phyloP scores from a whole-genome alignment of 192 early-diverging fungal genomes.

The Allomyces macrogynus region DNA sequence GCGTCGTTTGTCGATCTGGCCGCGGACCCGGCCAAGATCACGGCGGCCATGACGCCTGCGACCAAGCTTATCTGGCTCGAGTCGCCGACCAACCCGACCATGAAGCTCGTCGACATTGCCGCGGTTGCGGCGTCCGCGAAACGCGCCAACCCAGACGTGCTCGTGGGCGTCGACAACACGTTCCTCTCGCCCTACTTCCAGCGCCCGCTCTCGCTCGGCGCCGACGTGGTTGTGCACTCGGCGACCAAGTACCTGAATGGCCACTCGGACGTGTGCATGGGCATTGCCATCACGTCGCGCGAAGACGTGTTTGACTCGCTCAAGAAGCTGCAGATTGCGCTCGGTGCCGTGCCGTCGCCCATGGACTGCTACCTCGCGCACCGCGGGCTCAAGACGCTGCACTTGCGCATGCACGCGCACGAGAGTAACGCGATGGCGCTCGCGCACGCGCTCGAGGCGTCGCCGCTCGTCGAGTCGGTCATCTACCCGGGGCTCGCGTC shows the following conservation, averaged over 20 bases:
- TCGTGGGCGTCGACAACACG: conserved; percentile 67
- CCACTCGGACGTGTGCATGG: conserved; percentile 96
- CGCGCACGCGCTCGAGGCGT: conserved; percentile 54
- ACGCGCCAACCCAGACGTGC: conserved; percentile 24
- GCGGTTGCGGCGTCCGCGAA: conserved; percentile 43
- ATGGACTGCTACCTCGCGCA: conserved; percentile 93
- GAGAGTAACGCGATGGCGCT: conserved; percentile 62
- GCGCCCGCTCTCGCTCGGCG: conserved; percentile 71
- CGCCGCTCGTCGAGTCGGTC: conserved; percentile 53
- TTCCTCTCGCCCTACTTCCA: conserved; percentile 77
- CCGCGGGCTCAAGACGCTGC: conserved; percentile 86
- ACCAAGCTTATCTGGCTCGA: conserved; percentile 69
- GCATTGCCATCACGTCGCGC: conserved; percentile 65
- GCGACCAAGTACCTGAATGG: too few relatives aligned
- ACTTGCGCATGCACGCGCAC: conserved; percentile 84
- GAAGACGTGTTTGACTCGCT: conserved; percentile 51
- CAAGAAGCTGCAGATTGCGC: conserved; percentile 82
- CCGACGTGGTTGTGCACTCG: conserved; percentile 91
- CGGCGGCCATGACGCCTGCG: conserved; percentile 39
- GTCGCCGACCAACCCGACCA: too few relatives aligned
- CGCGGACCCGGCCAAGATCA: conserved; percentile 36
- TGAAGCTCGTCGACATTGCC: conserved; percentile 61
- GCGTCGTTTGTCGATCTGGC: conserved; percentile 59
- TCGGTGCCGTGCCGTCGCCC: conserved; percentile 79
- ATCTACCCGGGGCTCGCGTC: conserved; percentile 82